A percentile compares a stretch with the other conserved stretches of the same genome.
Evolutionary conservation across 768 basidiomycete species (phyloP).

Genomic region (Russula lepida): DNA sequence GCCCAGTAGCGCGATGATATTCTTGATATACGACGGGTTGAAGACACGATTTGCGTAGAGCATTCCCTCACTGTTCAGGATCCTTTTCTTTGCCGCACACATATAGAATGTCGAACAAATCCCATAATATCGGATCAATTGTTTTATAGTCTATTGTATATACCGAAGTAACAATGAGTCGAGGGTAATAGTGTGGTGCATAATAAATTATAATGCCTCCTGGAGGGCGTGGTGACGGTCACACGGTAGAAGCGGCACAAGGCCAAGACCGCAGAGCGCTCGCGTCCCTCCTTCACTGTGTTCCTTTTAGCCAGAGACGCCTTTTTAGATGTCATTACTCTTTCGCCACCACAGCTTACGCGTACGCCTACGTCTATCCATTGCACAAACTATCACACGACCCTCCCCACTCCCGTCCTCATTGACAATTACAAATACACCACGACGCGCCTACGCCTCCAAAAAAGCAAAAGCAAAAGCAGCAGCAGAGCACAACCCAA

Average conservation of each 20-base stretch:
- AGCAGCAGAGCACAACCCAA: neutral
- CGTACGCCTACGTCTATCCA: neutral
- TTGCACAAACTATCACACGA: neutral
- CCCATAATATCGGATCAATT: neutral
- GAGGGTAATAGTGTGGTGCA: neutral
- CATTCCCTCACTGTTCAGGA: neutral
- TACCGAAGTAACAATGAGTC: neutral
- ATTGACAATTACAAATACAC: neutral
- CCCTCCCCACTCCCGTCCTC: neutral
- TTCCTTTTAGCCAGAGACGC: no score
- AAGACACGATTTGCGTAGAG: slow-evolving; percentile 40
- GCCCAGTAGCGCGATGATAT: slow-evolving; percentile 88
- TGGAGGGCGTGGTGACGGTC: no score
- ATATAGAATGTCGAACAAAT: neutral
- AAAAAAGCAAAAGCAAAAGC: slow-evolving; percentile 15
- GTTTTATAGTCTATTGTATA: neutral
- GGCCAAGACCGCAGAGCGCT: no score
- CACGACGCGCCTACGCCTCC: slow-evolving; percentile 15
- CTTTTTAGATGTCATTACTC: slow-evolving; percentile 1
- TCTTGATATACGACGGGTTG: slow-evolving; percentile 83
- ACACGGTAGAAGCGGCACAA: no score
- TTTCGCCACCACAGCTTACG: neutral
- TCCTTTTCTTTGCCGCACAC: neutral
- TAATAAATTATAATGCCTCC: no score
- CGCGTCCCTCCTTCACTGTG: no score